Percentiles rank a stretch among this genome's conserved stretches.
phyloP scores from a whole-genome alignment of 495 filamentous ascomycete species.

The Pseudoneurospora amorphoporcata region DNA sequence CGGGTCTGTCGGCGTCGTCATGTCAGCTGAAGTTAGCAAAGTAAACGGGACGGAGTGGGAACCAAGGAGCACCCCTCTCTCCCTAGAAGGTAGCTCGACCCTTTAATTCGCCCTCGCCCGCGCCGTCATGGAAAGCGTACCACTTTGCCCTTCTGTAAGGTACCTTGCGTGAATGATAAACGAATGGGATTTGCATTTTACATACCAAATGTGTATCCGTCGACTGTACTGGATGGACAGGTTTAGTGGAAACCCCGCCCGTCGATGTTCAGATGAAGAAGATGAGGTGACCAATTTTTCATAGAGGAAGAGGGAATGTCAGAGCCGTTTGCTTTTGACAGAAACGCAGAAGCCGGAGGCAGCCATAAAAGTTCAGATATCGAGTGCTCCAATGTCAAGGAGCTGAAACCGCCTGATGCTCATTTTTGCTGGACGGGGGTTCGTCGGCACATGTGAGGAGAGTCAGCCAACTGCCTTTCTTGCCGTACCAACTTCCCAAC shows the following conservation, averaged over 20 bases:
- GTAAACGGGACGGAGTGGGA: neutral
- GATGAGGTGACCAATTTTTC: neutral
- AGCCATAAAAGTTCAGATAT: neutral
- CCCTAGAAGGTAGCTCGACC: neutral
- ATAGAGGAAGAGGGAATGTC: neutral
- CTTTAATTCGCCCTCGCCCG: neutral
- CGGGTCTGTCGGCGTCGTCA: neutral
- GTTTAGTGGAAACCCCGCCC: neutral
- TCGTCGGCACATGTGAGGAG: neutral
- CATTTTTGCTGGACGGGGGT: neutral
- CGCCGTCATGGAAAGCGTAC: neutral
- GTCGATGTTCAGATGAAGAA: neutral
- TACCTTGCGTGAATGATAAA: neutral
- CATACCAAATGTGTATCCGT: neutral
- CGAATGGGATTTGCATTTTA: neutral
- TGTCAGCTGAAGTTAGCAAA: neutral
- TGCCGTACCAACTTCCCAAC: neutral
- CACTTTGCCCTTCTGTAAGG: neutral
- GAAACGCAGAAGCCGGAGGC: neutral
- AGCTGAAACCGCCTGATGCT: neutral
- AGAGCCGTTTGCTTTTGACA: neutral
- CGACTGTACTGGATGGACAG: neutral
- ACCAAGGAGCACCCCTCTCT: neutral
- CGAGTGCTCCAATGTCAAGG: neutral
- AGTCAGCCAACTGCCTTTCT: neutral